These are phyloP conservation scores for Lachancea sp. DNA, from an alignment of 805 yeast species.

Conservation along the genomic window DNA sequence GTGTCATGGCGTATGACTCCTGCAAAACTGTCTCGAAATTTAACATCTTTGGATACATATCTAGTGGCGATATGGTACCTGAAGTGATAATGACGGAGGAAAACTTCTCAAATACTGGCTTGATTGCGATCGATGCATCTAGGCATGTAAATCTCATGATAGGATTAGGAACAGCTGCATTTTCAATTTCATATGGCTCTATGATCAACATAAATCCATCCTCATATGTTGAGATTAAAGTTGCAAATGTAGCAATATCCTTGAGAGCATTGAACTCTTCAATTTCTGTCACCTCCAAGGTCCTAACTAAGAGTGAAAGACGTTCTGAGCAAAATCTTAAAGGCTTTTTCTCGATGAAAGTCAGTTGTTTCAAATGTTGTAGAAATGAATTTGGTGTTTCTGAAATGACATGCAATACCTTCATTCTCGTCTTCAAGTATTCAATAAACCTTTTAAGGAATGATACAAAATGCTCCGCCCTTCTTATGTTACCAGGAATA, in stretches of 20 bases:
- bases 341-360: constrained; percentile 90
- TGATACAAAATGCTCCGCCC: constrained; percentile 95
- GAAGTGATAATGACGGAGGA: constrained; percentile 91
- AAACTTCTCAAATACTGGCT: constrained; percentile 91
- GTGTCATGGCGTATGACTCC: constrained; percentile 92
- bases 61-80: constrained; percentile 96
- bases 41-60: constrained; percentile 97
- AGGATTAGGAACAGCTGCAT: constrained; percentile 96
- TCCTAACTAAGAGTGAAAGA: constrained; percentile 77
- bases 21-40: constrained; percentile 90
- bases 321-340: constrained; percentile 88
- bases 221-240: constrained; percentile 91
- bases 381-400: constrained; percentile 93
- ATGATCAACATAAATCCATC: constrained; percentile 84
- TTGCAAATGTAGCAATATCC: constrained; percentile 95
- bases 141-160: constrained; percentile 86
- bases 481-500: constrained; percentile 92
- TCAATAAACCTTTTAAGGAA: constrained; percentile 89
- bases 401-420: constrained; percentile 93
- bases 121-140: constrained; percentile 96
- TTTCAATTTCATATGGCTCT: constrained; percentile 94
- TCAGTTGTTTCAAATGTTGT: constrained; percentile 86
- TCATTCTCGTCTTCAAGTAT: constrained; percentile 94
- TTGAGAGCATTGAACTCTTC: constrained; percentile 91
- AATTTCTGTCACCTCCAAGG: constrained; percentile 78